Base-by-base conservation (phyloP, 371 early-diverging fungal genomes). In the Phascolomyces articulosus region DNA sequence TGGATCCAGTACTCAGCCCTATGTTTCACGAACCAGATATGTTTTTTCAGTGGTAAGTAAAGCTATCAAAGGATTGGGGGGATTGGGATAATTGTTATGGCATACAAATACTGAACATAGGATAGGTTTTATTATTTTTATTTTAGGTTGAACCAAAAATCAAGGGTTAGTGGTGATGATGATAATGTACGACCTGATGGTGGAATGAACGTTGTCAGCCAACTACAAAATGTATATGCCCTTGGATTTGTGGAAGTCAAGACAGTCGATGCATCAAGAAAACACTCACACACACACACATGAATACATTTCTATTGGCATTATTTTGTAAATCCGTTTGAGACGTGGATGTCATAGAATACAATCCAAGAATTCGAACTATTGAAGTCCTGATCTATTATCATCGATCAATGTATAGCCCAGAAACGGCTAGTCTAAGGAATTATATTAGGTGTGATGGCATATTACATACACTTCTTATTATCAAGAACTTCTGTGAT, bases 181-280 rank as follows among this genome's bases (percentile, higher is more conserved):
- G 26, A 20, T 3, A 49, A 24, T 49, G n/a, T n/a, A 20, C 55
- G 66, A 13, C 58, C 66, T 0, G 61, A 68, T 21, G 69, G 60
- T n/a, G 55, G 24, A 4, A 61, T 64, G 58, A 53, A 60, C 4
- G 23, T 68, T 13, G 29, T 18, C 7, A 18, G 47, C 4, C 47
- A 61, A 20, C 24, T 56, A 9, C 44, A 56, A 9, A 53, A 57
- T 8, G 62, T 53, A 4, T 70, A 41, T 57, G 66, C 60, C 20
- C 21, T 61, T 9, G 70, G 70, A 13, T 70, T 60, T 57, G 61
- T 61, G 21, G 58, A 70, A 38, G 63, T 69, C 21, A 69, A 69
- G 40, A 31, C 62, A n/a, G 44, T 23, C 4, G 47, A 27, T 47
- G 60, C 61, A 40, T 49, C 27, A 10, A 63, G 38, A 34, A 58